Evolutionary conservation across 1,284 basidiomycete species (phyloP).

Genomic region (Ustilago cynodontis): DNA sequence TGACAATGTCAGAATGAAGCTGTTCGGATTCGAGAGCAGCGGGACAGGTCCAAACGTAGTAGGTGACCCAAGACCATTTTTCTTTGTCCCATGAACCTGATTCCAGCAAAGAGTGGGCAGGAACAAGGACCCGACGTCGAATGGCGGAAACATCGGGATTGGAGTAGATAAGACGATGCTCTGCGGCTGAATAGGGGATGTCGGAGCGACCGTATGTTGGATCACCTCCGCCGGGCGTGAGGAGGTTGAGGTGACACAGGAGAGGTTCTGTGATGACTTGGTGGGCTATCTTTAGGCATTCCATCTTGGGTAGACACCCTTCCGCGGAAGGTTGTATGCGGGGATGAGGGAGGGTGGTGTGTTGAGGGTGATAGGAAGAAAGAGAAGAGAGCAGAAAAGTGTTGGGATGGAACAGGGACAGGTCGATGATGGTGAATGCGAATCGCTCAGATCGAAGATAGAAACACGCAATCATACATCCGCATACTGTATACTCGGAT

Average conservation of each 20-base stretch:
- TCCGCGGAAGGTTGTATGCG: background rate
- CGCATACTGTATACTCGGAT: conserved; percentile 1
- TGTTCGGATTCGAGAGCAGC: conserved; percentile 41
- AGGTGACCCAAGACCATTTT: conserved; percentile 56
- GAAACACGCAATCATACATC: background rate
- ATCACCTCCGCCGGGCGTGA: conserved; percentile 58
- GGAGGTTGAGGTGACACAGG: conserved; percentile 56
- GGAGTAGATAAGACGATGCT: conserved; percentile 63
- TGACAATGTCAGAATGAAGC: conserved; percentile 59
- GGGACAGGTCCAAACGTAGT: conserved; percentile 63
- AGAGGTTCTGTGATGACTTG: conserved; percentile 63
- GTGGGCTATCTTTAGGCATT: conserved; percentile 44
- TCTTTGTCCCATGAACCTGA: conserved; percentile 41
- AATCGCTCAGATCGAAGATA: background rate
- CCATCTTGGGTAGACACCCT: conserved; percentile 32
- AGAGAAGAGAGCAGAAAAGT: background rate
- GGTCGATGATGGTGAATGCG: background rate
- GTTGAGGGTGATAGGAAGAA: background rate
- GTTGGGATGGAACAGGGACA: too few relatives aligned
- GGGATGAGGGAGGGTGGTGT: background rate
- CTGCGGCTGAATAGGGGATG: conserved; percentile 54
- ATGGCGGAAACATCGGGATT: conserved; percentile 60
- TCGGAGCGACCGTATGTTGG: conserved; percentile 62
- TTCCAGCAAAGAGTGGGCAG: conserved; percentile 45
- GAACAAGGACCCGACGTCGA: conserved; percentile 54